Percentiles rank a stretch among this genome's conserved stretches.
Evolutionary conservation across 495 filamentous ascomycete species (phyloP).

Genomic region (Penicillium atrosanguineum): DNA sequence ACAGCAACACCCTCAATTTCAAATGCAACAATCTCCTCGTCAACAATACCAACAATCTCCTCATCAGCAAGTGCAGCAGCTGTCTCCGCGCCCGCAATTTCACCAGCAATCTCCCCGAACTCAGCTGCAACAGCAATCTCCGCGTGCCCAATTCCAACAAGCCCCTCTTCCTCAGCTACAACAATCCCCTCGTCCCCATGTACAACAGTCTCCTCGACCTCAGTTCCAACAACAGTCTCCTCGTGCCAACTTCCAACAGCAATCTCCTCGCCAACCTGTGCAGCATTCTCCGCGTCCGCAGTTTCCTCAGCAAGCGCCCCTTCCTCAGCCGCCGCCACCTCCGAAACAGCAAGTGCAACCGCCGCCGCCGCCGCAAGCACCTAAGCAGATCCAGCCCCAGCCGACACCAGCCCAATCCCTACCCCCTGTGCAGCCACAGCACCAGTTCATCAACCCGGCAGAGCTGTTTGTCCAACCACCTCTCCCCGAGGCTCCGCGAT

Average conservation of each 20-base stretch:
- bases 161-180: slow-evolving; percentile 5
- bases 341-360: slow-evolving; percentile 3
- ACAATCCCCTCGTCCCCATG: slow-evolving; percentile 6
- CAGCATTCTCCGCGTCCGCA: slow-evolving; percentile 4
- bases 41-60: slow-evolving; percentile 1
- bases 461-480: slow-evolving; percentile 39
- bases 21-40: slow-evolving; percentile 10
- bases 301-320: background rate
- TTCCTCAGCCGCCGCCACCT: slow-evolving; percentile 5
- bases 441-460: slow-evolving; percentile 47
- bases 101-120: slow-evolving; percentile 3
- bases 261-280: background rate
- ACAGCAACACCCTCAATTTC: slow-evolving; percentile 15
- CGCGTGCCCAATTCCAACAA: slow-evolving; percentile 5
- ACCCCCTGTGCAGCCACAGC: slow-evolving; percentile 23
- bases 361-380: slow-evolving; percentile 5
- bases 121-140: slow-evolving; percentile 11
- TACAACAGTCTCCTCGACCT: slow-evolving; percentile 8
- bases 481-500: slow-evolving; percentile 30
- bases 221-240: slow-evolving; percentile 6
- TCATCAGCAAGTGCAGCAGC: slow-evolving; percentile 9
- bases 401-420: slow-evolving; percentile 31
- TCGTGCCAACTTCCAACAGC: background rate
- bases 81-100: slow-evolving; percentile 4
- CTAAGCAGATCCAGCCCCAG: slow-evolving; percentile 19